Evolutionary conservation across 805 yeast species (phyloP), one percentile per base, ranked within the genome.

Genomic region (Yamadazyma tumulicola): DNA sequence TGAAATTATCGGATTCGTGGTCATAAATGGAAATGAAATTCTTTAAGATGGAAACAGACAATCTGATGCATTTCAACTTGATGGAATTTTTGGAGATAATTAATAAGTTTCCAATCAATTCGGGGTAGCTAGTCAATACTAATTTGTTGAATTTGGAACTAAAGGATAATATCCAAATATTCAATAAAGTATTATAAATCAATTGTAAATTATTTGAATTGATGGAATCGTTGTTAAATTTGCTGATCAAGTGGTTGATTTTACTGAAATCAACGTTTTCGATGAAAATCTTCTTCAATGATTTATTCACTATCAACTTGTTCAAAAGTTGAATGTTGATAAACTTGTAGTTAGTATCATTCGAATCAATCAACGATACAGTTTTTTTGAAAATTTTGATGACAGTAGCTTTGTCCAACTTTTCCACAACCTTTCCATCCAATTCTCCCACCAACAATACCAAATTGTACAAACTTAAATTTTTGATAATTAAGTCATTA

Each of bases 41-140:
- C 49, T 77, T 63, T 45, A 89, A 65, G 26, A 83, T 77, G 1
- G 94, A 80, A 18, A 88, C 70, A n/a, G 93, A 72, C 28, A 93
- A 68, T 54, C 98, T 74, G 20, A 87, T 84, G 36, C 93, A 78
- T 66, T 93, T 93, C 62, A 89, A 95, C 67, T 93, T 93, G 46
- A 91, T 85, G 2, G 96, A 85, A 38, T 78, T 77, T 54, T 83
- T 85, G 19, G 88, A 77, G 31, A 85, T 69, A 25, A 61, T 59
- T 42, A 75, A 69, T 62, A 72, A 70, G 57, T 52, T 67, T 31
- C 66, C 79, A 36, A 74, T 73, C 52, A 74, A 61, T 42, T 64
- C 75, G n/a, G 67, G 76, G 61, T 64, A 85, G 46, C 62, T 71
- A 49, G 61, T 63, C 40, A 68, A 74, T 47, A 73, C 67, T 42